Evolutionary conservation across 768 basidiomycete genomes (phyloP).

Genomic region (Pleurotus sapidus): DNA sequence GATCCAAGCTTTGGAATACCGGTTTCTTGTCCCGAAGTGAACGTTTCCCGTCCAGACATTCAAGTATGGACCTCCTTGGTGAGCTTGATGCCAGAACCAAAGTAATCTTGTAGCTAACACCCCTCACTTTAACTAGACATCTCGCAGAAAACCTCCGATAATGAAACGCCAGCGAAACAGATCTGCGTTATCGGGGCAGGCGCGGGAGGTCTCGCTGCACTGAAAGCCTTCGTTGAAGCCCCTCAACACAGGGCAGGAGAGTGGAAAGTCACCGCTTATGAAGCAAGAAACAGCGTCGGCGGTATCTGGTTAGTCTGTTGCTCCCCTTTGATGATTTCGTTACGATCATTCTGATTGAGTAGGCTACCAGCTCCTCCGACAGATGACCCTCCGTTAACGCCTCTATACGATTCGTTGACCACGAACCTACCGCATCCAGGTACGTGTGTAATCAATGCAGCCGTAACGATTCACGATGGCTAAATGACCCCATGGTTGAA

Average conservation of each 20-base stretch:
- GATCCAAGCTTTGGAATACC: too few species aligned
- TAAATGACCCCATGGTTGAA: constrained; percentile 77
- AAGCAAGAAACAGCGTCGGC: constrained; percentile 63
- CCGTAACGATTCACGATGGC: constrained; percentile 64
- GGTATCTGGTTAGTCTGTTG: constrained; percentile 65
- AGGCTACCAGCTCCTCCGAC: constrained; percentile 57
- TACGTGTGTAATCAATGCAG: constrained; percentile 36
- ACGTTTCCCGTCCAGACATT: too few species aligned
- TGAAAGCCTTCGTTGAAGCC: constrained; percentile 63
- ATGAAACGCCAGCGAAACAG: constrained; percentile 16
- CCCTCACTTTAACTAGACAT: too few species aligned
- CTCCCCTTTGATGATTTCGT: neutral
- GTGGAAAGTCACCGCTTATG: constrained; percentile 69
- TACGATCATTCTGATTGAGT: neutral
- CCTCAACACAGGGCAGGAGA: constrained; percentile 49
- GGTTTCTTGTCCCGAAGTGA: too few species aligned
- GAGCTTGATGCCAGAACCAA: too few species aligned
- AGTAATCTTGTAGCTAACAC: too few species aligned
- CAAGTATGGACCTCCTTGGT: too few species aligned
- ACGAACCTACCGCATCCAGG: constrained; percentile 75
- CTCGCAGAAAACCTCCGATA: neutral
- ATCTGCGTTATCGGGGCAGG: constrained; percentile 80
- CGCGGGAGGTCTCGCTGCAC: constrained; percentile 66
- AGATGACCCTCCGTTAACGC: constrained; percentile 55
- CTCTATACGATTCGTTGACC: constrained; percentile 78